Evolutionary conservation across 2,329 filamentous ascomycete genomes (phyloP).

Genomic region (Pyrenophora seminiperda): DNA sequence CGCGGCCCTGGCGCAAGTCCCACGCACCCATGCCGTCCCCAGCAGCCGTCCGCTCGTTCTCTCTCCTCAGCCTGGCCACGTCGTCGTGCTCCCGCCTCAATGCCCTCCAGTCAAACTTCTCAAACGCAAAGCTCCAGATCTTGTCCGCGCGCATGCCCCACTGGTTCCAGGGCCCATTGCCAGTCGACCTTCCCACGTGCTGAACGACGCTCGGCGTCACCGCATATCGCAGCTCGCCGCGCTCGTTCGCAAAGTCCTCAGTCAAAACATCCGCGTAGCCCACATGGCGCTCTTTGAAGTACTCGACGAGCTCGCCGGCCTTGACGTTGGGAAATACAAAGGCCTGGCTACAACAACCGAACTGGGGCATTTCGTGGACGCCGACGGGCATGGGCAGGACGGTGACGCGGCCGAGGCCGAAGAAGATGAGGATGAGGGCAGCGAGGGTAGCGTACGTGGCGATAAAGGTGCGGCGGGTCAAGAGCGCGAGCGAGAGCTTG

Average conservation of each 20-base stretch:
- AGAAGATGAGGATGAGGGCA: slow-evolving; percentile 42
- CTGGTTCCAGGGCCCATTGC: slow-evolving; percentile 32
- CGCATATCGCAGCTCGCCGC: slow-evolving; percentile 49
- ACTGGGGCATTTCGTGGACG: slow-evolving; percentile 50
- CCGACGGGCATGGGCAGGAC: slow-evolving; percentile 45
- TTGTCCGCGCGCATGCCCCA: slow-evolving; percentile 42
- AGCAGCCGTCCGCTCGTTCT: neutral
- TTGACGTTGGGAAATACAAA: slow-evolving; percentile 51
- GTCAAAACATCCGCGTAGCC: slow-evolving; percentile 50
- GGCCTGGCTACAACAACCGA: slow-evolving; percentile 54
- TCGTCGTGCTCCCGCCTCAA: slow-evolving; percentile 39
- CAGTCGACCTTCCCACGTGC: slow-evolving; percentile 51
- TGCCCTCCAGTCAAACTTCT: slow-evolving; percentile 34
- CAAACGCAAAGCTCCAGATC: slow-evolving; percentile 51
- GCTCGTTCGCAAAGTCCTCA: slow-evolving; percentile 50
- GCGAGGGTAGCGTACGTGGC: slow-evolving; percentile 23
- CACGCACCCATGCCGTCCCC: neutral
- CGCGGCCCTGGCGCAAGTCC: neutral
- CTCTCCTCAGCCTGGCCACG: slow-evolving; percentile 11
- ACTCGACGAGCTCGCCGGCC: slow-evolving; percentile 34
- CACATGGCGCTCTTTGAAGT: slow-evolving; percentile 39
- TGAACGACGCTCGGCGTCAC: slow-evolving; percentile 52
- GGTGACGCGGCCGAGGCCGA: slow-evolving; percentile 50
- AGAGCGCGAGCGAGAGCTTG: slow-evolving; percentile 24
- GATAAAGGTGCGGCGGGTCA: slow-evolving; percentile 29